Evolutionary conservation across 495 filamentous ascomycete genomes (phyloP).

Genomic region (Penicillium soppii): DNA sequence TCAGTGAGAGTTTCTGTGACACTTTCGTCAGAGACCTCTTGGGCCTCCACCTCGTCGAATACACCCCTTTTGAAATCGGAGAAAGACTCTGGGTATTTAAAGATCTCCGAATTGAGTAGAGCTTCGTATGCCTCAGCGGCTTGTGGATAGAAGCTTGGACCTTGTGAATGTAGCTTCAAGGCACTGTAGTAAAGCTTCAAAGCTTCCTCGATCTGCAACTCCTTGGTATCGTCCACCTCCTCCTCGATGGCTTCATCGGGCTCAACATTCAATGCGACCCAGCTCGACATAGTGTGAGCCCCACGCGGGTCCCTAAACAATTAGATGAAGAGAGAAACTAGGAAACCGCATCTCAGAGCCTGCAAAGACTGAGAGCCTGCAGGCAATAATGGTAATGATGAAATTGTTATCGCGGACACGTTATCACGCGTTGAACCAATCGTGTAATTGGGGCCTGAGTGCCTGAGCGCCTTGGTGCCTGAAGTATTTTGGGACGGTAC

Average conservation of each 20-base stretch:
- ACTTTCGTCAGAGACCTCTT: slow-evolving; percentile 40
- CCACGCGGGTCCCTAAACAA: slow-evolving; percentile 6
- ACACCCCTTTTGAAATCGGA: slow-evolving; percentile 72
- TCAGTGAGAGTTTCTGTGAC: slow-evolving; percentile 44
- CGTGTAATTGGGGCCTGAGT: slow-evolving; percentile 26
- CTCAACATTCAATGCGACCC: slow-evolving; percentile 86
- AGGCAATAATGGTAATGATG: not conserved
- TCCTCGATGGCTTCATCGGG: slow-evolving; percentile 87
- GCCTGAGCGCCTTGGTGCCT: slow-evolving; percentile 25
- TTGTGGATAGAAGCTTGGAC: slow-evolving; percentile 69
- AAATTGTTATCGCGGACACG: slow-evolving; percentile 17
- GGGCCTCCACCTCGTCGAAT: slow-evolving; percentile 55
- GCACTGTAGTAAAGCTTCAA: slow-evolving; percentile 93
- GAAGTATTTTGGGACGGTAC: slow-evolving; percentile 15
- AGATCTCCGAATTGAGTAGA: slow-evolving; percentile 90
- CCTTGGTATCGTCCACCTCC: slow-evolving; percentile 91
- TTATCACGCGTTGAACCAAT: slow-evolving; percentile 37
- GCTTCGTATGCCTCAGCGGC: slow-evolving; percentile 80
- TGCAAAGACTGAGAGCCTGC: not conserved
- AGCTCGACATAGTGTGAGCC: slow-evolving; percentile 50
- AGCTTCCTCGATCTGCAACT: slow-evolving; percentile 96
- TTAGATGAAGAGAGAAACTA: not conserved
- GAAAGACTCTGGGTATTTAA: slow-evolving; percentile 80
- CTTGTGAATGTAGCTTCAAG: slow-evolving; percentile 87
- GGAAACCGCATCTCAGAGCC: not conserved